phyloP scores from a whole-genome alignment of 495 filamentous ascomycete species.

The Penicillium paxilli region DNA sequence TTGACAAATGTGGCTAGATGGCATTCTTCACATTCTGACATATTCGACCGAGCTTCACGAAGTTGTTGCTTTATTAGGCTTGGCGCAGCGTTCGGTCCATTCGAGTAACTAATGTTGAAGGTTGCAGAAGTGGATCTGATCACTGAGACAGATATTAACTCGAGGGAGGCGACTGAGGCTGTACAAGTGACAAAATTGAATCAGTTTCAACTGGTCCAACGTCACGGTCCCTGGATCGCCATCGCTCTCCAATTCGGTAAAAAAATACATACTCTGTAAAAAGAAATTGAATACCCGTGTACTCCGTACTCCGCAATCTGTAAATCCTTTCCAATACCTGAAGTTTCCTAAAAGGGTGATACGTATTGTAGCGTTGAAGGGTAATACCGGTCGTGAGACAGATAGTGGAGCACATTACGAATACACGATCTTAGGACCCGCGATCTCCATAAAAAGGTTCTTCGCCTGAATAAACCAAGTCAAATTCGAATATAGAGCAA shows the following conservation, averaged over 20 bases:
- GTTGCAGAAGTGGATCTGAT: background rate
- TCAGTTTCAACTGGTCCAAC: too few relatives aligned
- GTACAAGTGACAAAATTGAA: background rate
- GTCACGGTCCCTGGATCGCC: too few relatives aligned
- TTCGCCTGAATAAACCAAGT: too few relatives aligned
- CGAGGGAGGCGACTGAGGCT: background rate
- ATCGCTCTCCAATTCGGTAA: background rate
- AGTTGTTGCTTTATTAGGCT: background rate
- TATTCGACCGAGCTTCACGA: background rate
- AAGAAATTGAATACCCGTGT: background rate
- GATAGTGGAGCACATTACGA: background rate
- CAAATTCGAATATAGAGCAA: too few relatives aligned
- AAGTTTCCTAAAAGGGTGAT: background rate
- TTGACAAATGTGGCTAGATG: background rate
- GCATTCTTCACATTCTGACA: background rate
- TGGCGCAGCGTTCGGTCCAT: background rate
- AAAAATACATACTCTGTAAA: background rate
- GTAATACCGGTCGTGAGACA: background rate
- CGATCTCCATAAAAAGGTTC: conserved; percentile 4
- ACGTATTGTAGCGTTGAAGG: background rate
- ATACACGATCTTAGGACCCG: background rate
- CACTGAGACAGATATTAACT: background rate
- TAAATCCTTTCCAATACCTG: background rate
- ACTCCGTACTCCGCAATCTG: too few relatives aligned
- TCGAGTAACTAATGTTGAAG: too few relatives aligned